phyloP scores from a whole-genome alignment of 1,284 basidiomycete genomes.

The Agroathelia rolfsii region DNA sequence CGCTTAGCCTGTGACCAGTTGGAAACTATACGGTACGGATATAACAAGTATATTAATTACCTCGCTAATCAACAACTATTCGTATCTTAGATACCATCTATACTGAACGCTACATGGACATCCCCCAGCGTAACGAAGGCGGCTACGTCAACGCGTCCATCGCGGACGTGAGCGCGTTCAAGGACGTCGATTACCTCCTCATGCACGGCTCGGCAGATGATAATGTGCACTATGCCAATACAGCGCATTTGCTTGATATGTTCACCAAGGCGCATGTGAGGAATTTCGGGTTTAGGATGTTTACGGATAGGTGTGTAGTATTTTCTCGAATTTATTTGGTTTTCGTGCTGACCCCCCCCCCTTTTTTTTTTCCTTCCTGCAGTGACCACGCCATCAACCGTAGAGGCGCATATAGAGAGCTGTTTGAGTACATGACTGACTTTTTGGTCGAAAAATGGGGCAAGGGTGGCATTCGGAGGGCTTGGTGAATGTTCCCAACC shows the following conservation, averaged over 20 bases:
- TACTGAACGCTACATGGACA: slow-evolving; percentile 96
- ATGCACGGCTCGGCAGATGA: slow-evolving; percentile 93
- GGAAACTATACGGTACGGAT: slow-evolving; percentile 75
- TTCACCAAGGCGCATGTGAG: slow-evolving; percentile 71
- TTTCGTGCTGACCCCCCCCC: slow-evolving; percentile 9
- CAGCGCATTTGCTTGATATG: slow-evolving; percentile 86
- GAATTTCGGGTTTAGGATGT: slow-evolving; percentile 87
- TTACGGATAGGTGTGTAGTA: slow-evolving; percentile 75
- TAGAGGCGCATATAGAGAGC: slow-evolving; percentile 73
- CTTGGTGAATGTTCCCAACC: too few species aligned
- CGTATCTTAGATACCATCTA: slow-evolving; percentile 65
- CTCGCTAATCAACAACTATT: slow-evolving; percentile 5
- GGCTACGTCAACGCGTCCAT: slow-evolving; percentile 86
- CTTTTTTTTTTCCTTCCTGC: slow-evolving; percentile 10
- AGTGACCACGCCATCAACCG: slow-evolving; percentile 73
- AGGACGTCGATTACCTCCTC: slow-evolving; percentile 69
- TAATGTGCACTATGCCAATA: slow-evolving; percentile 90
- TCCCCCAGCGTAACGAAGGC: slow-evolving; percentile 63
- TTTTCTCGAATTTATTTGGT: slow-evolving; percentile 8
- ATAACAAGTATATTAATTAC: slow-evolving; percentile 14
- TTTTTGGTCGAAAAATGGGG: slow-evolving; percentile 92
- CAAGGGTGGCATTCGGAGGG: slow-evolving; percentile 57
- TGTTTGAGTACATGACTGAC: slow-evolving; percentile 78
- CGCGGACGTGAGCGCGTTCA: slow-evolving; percentile 78
- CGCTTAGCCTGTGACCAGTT: slow-evolving; percentile 71